Evolutionary conservation across 1,284 basidiomycete genomes (phyloP).

Genomic region (Anthracocystis walkeri): DNA sequence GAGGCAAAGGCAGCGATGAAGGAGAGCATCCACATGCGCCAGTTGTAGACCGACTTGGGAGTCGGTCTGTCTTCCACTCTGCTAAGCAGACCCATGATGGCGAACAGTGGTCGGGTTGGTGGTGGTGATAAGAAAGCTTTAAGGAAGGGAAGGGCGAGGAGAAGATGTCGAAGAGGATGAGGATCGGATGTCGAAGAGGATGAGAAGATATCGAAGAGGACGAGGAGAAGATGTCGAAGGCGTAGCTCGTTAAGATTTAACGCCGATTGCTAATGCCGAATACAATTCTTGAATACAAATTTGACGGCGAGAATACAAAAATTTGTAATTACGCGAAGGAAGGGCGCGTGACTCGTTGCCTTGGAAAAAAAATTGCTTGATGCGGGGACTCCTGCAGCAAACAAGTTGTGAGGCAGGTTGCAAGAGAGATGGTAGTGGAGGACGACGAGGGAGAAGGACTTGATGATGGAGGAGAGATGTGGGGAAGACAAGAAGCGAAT

Average conservation of each 20-base stretch:
- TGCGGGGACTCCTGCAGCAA: background rate
- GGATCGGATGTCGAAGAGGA: background rate
- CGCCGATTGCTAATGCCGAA: background rate
- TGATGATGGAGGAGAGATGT: slow-evolving; percentile 12
- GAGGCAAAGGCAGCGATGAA: slow-evolving; percentile 71
- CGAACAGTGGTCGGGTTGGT: background rate
- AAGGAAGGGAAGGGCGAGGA: background rate
- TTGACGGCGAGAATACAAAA: background rate
- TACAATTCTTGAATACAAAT: slow-evolving; percentile 3
- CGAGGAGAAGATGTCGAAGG: background rate
- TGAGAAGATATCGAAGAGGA: background rate
- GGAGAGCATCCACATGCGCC: slow-evolving; percentile 72
- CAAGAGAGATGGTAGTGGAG: background rate
- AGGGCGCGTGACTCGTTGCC: slow-evolving; percentile 7
- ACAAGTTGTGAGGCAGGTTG: background rate
- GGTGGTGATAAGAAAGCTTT: background rate
- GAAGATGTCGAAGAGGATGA: too few species aligned
- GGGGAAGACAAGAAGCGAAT: background rate
- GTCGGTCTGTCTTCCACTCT: slow-evolving; percentile 71
- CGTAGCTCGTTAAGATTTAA: background rate
- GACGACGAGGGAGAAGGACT: background rate
- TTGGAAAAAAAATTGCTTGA: background rate
- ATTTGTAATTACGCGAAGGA: background rate
- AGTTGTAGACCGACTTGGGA: slow-evolving; percentile 73
- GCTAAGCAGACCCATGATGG: slow-evolving; percentile 38